Evolutionary conservation across 306 rosid genomes (phyloP).

Genomic region (apple (Malus domestica)): ASM211411v1 NC_041801.1:5032001-5032500

Average conservation of each 20-base stretch:
- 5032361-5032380: too few species aligned
- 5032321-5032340: not conserved
- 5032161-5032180: not conserved
- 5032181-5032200: too few species aligned
- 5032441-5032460: too few species aligned
- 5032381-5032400: too few species aligned
- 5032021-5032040: not conserved
- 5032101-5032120: not conserved
- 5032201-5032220: too few species aligned
- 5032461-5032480: too few species aligned
- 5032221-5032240: too few species aligned
- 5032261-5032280: not conserved
- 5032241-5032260: not conserved
- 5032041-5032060: not conserved
- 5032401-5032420: too few species aligned
- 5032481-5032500: too few species aligned
- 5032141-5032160: not conserved
- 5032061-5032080: not conserved
- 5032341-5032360: not conserved
- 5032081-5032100: not conserved
- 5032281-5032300: not conserved
- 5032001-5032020: not conserved
- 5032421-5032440: too few species aligned
- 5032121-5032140: not conserved
- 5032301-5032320: not conserved